phyloP scores from a whole-genome alignment of 306 rosid species.

The Ceratonia siliqua region DNA sequence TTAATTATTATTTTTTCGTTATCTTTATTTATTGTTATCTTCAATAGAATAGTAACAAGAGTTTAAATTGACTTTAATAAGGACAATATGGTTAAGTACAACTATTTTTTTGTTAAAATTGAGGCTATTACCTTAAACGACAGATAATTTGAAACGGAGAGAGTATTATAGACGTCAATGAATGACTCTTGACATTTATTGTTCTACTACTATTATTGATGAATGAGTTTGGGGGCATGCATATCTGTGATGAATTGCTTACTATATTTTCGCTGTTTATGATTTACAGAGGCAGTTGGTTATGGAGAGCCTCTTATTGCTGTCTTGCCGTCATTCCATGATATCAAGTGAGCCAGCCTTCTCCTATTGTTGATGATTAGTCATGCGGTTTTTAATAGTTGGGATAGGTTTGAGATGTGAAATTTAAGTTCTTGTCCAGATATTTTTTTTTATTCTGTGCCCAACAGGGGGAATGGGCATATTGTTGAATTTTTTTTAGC shows the following conservation, averaged over 20 bases:
- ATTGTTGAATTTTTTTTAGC: conserved; percentile 26
- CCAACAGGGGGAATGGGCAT: background rate
- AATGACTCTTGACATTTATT: background rate
- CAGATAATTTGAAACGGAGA: too few relatives aligned
- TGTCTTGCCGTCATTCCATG: conserved; percentile 85
- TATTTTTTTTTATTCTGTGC: background rate
- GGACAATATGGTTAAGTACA: too few relatives aligned
- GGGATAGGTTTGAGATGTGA: conserved; percentile 18
- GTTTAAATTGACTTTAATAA: too few relatives aligned
- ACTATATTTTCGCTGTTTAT: conserved; percentile 23
- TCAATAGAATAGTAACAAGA: too few relatives aligned
- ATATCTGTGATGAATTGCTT: conserved; percentile 2
- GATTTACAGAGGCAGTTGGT: conserved; percentile 87
- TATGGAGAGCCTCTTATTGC: conserved; percentile 87
- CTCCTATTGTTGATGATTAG: conserved; percentile 15
- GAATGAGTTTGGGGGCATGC: background rate
- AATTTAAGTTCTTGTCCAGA: conserved; percentile 11
- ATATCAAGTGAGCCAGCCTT: conserved; percentile 57
- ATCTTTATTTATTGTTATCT: too few relatives aligned
- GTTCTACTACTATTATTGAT: background rate
- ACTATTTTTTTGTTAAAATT: too few relatives aligned
- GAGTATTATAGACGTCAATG: too few relatives aligned
- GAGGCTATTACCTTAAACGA: too few relatives aligned
- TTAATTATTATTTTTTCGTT: too few relatives aligned
- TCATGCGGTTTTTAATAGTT: conserved; percentile 23